A percentile compares a stretch with the other conserved stretches of the same genome.
Conservation (phyloP, 208 protist genomes). For the Acanthamoeba comandoni region DNA sequence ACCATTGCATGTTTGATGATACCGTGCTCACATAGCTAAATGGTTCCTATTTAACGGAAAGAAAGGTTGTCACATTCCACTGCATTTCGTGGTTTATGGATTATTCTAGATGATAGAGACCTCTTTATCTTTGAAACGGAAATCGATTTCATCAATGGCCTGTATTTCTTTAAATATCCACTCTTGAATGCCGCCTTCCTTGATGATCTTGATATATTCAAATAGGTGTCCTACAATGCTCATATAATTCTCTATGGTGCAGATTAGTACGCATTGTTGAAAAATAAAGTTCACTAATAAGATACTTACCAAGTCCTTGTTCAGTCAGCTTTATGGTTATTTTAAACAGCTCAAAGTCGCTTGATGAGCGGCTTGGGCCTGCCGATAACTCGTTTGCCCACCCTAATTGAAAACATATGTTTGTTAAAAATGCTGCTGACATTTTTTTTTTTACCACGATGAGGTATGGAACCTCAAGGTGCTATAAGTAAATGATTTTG, state of each 20-base stretch:
- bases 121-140: constrained; percentile 80
- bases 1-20: constrained; percentile 73
- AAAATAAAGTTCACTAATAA: neutral
- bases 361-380: constrained; percentile 82
- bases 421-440: no score
- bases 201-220: constrained; percentile 77
- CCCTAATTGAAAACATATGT: constrained; percentile 56
- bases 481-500: no score
- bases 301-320: constrained; percentile 46
- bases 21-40: constrained; percentile 69
- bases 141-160: constrained; percentile 39
- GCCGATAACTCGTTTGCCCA: constrained; percentile 89
- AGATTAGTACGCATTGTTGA: neutral
- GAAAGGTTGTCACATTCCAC: neutral
- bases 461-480: no score
- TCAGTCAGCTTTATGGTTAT: constrained; percentile 79
- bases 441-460: no score
- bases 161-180: constrained; percentile 79
- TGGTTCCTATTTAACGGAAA: neutral
- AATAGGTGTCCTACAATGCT: constrained; percentile 70
- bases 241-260: neutral
- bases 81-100: no score
- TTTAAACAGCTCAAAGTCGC: constrained; percentile 84
- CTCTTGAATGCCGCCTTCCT: constrained; percentile 65
- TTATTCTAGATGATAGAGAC: neutral